Evolutionary conservation across 2,329 filamentous ascomycete genomes (phyloP).

Genomic region (Fusarium temperatum): DNA sequence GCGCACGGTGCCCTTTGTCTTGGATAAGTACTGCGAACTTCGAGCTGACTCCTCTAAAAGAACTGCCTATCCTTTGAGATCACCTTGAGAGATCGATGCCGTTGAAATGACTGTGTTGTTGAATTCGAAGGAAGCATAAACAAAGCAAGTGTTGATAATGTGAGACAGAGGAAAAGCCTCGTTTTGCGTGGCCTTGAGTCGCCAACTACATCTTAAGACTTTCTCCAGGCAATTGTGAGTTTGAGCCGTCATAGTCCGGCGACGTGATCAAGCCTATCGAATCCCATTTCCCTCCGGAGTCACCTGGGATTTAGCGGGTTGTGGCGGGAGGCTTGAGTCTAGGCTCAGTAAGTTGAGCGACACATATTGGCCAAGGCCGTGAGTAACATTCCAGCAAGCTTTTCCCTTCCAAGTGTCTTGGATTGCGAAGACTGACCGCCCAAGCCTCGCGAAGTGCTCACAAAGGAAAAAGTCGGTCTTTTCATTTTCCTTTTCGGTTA

Average conservation of each 20-base stretch:
- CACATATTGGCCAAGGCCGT: constrained; percentile 20
- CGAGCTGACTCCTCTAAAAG: not conserved
- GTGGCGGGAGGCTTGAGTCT: constrained; percentile 44
- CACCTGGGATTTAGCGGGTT: constrained; percentile 31
- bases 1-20: constrained; percentile 21
- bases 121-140: not conserved
- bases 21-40: constrained; percentile 2
- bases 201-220: constrained; percentile 30
- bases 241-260: constrained; percentile 33
- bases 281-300: constrained; percentile 22
- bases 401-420: not conserved
- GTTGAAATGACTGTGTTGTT: not conserved
- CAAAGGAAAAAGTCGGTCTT: not conserved
- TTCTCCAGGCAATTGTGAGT: constrained; percentile 25
- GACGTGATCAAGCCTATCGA: constrained; percentile 29
- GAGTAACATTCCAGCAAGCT: constrained; percentile 37
- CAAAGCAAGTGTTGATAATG: not conserved
- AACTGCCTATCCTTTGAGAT: not conserved
- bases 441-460: constrained; percentile 4
- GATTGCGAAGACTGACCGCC: constrained; percentile 9
- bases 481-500: not conserved
- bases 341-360: constrained; percentile 33
- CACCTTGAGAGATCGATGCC: not conserved
- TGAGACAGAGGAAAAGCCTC: constrained; percentile 6
- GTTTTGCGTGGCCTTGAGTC: constrained; percentile 1